Conservation (phyloP, 306 rosid species). For the Lotus japonicus region DNA sequence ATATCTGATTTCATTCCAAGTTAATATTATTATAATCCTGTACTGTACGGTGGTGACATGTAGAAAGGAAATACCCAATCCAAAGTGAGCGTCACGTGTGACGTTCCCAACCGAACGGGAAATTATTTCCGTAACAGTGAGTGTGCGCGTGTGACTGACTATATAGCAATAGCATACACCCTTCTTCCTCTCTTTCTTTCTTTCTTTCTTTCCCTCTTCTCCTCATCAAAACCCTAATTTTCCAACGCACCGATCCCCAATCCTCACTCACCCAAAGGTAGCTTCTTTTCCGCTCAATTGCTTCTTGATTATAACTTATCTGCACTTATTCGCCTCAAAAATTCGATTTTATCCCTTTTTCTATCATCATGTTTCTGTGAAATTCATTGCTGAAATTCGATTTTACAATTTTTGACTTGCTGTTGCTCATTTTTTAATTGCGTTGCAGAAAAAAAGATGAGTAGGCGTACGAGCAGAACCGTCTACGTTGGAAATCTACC, state of each 20-base stretch:
- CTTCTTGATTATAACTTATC: background rate
- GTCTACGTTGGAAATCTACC: conserved; percentile 97
- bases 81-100: background rate
- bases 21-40: too few species aligned
- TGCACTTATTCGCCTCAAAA: background rate
- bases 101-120: background rate
- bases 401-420: too few species aligned
- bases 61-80: background rate
- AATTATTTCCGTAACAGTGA: too few species aligned
- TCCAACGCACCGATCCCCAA: conserved; percentile 18
- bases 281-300: background rate
- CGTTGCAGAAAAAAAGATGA: conserved; percentile 50
- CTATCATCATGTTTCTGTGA: background rate
- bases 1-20: too few species aligned
- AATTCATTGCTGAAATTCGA: background rate
- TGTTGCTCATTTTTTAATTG: background rate
- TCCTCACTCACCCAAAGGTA: conserved; percentile 31
- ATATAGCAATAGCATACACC: background rate
- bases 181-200: background rate
- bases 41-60: too few species aligned
- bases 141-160: too few species aligned
- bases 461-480: conserved; percentile 85
- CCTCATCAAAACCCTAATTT: conserved; percentile 28
- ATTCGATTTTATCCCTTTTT: background rate
- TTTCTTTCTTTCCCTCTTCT: background rate